phyloP scores from a whole-genome alignment of 208 protist genomes.

The Tetramitus jugosus region DNA sequence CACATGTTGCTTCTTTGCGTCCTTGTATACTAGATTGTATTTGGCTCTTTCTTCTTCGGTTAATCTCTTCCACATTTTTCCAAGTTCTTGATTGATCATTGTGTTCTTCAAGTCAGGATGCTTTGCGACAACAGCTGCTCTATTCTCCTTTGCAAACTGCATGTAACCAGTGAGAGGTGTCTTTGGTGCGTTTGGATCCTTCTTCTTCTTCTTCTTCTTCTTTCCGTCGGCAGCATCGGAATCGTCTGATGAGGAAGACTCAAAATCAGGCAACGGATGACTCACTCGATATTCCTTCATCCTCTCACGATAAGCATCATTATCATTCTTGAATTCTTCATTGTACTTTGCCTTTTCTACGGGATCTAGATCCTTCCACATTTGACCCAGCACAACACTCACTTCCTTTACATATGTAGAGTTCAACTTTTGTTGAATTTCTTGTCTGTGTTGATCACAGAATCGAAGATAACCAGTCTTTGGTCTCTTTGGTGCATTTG shows the following conservation, averaged over 20 bases:
- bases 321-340: neutral
- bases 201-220: too few species aligned
- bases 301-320: neutral
- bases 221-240: neutral
- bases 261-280: too few species aligned
- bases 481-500: neutral
- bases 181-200: neutral
- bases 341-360: slow-evolving; percentile 1
- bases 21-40: neutral
- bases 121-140: neutral
- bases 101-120: neutral
- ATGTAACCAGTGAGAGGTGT: neutral
- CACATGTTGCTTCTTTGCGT: too few species aligned
- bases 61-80: neutral
- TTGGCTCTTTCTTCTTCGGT: neutral
- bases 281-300: slow-evolving; percentile 17
- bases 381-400: neutral
- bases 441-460: neutral
- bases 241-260: too few species aligned
- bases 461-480: neutral
- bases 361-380: neutral
- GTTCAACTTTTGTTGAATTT: neutral
- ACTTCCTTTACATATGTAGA: neutral
- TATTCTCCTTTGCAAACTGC: neutral
- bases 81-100: neutral